Percentiles rank a stretch among this genome's conserved stretches.
These are phyloP conservation scores for Penicillium crustosum DNA, from an alignment of 2,329 filamentous ascomycete species.

Conservation along the genomic window DNA sequence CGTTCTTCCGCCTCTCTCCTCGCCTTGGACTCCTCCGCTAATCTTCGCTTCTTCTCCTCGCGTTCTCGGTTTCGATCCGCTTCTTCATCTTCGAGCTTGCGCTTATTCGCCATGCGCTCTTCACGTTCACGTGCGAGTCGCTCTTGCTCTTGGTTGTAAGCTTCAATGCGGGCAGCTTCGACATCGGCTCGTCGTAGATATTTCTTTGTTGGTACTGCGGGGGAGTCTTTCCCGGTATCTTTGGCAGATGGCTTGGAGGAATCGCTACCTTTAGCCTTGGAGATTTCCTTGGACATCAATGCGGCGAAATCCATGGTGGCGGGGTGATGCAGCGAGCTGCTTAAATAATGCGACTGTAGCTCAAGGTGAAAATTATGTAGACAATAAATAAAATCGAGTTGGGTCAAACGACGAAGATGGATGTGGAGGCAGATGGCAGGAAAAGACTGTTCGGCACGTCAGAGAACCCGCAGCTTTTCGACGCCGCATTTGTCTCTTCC, in stretches of 20 bases:
- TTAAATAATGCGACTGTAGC: background rate
- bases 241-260: conserved; percentile 26
- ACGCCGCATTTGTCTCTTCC: conserved; percentile 15
- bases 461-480: conserved; percentile 15
- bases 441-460: conserved; percentile 16
- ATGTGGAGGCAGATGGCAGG: conserved; percentile 4
- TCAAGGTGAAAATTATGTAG: background rate
- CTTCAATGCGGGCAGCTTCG: conserved; percentile 76
- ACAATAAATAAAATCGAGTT: background rate
- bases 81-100: conserved; percentile 85
- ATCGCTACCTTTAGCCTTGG: conserved; percentile 66
- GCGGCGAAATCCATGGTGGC: conserved; percentile 87
- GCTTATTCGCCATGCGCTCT: conserved; percentile 71
- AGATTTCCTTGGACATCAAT: conserved; percentile 89
- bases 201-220: conserved; percentile 58
- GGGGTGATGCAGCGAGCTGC: background rate
- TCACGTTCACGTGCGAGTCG: conserved; percentile 69
- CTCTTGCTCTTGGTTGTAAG: conserved; percentile 80
- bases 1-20: conserved; percentile 71
- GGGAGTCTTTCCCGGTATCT: conserved; percentile 18
- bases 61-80: conserved; percentile 66
- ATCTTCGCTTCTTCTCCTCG: conserved; percentile 75
- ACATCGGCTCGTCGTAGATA: conserved; percentile 82
- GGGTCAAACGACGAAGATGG: background rate
- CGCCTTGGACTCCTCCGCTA: conserved; percentile 76